phyloP scores from a whole-genome alignment of 164 flowering plant genomes.

The Litsea cubeba region DNA sequence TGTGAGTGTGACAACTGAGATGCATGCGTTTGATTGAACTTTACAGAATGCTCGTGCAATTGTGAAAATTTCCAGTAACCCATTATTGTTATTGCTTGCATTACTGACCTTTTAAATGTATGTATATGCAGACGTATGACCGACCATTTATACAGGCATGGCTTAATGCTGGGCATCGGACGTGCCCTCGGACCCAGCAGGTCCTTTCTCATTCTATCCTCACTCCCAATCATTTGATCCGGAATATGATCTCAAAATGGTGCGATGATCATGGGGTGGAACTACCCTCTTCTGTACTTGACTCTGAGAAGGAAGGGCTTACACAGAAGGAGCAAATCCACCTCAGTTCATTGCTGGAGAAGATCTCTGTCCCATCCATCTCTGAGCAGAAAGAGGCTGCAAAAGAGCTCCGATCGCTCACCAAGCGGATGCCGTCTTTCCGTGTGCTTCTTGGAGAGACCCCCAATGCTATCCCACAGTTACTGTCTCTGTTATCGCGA shows the following conservation, averaged over 20 bases:
- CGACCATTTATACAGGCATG: conserved; percentile 58
- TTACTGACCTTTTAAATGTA: no score
- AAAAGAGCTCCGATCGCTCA: conserved; percentile 62
- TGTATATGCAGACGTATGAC: conserved; percentile 63
- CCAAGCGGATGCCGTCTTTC: conserved; percentile 58
- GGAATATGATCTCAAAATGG: conserved; percentile 60
- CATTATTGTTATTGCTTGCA: no score
- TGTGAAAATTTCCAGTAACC: no score
- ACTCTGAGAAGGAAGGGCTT: conserved; percentile 28
- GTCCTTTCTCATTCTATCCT: conserved; percentile 62
- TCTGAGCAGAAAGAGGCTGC: conserved; percentile 61
- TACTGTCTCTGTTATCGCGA: conserved; percentile 49
- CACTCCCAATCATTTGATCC: conserved; percentile 56
- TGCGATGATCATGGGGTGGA: conserved; percentile 47
- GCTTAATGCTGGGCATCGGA: conserved; percentile 54
- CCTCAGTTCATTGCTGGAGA: conserved; percentile 40
- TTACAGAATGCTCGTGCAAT: no score
- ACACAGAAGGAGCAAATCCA: conserved; percentile 38
- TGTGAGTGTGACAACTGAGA: no score
- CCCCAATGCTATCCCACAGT: conserved; percentile 40
- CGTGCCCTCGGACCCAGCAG: conserved; percentile 73
- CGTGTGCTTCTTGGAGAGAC: conserved; percentile 64
- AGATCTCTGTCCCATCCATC: conserved; percentile 34
- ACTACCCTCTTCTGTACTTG: conserved; percentile 19
- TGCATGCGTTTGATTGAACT: no score